A percentile compares a stretch with the other conserved stretches of the same genome.
phyloP scores from a whole-genome alignment of 2,329 filamentous ascomycete species.

The Hirsutella minnesotensis region DNA sequence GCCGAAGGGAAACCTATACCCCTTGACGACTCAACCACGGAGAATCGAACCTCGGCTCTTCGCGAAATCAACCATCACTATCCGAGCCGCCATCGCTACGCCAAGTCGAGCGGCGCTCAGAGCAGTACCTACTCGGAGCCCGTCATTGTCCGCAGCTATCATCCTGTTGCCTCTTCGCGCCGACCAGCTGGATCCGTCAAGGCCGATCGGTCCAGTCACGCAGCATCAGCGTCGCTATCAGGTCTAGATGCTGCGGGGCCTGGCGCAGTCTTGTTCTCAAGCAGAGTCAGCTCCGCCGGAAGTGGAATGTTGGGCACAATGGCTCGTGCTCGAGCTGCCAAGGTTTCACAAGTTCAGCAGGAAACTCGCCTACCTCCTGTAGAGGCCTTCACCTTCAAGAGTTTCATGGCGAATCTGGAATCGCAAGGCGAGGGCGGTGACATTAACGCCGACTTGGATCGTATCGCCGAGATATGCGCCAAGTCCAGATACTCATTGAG shows the following conservation, averaged over 20 bases:
- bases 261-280: conserved; percentile 20
- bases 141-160: conserved; percentile 55
- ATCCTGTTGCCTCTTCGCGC: conserved; percentile 28
- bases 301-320: conserved; percentile 30
- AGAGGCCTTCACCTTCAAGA: conserved; percentile 54
- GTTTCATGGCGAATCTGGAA: conserved; percentile 47
- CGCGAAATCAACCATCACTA: conserved; percentile 48
- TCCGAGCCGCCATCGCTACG: conserved; percentile 43
- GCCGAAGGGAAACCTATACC: conserved; percentile 44
- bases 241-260: conserved; percentile 16
- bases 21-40: conserved; percentile 42
- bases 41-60: conserved; percentile 46
- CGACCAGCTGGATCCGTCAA: conserved; percentile 19
- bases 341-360: conserved; percentile 15
- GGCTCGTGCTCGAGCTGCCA: conserved; percentile 30
- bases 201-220: conserved; percentile 15
- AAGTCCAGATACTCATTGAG: conserved; percentile 52
- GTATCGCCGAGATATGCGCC: conserved; percentile 56
- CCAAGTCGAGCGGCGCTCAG: conserved; percentile 42
- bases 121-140: conserved; percentile 51
- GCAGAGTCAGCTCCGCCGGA: conserved; percentile 18
- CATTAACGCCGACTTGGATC: conserved; percentile 47
- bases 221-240: conserved; percentile 13
- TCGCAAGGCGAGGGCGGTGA: conserved; percentile 28
- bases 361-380: conserved; percentile 44